Base-by-base conservation (phyloP, 202 grass and related monocot species). In the Schoenoplectus triqueter region DNA sequence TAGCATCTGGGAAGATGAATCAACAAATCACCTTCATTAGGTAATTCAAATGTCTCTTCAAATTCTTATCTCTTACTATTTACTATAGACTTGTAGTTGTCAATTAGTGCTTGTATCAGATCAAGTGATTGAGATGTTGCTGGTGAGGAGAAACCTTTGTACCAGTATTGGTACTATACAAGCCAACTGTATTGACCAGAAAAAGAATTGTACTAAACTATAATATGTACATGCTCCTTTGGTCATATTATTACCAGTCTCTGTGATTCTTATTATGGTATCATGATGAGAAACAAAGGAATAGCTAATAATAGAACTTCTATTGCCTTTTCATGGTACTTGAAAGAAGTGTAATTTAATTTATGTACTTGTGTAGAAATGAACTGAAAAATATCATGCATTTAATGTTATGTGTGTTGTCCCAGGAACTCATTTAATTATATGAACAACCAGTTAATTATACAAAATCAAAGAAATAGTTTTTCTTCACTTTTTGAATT, bases 1-100 rank as follows among this genome's bases (percentile, higher is more conserved):
- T 98, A 17, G 73, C 89, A 5, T 69, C 85, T 31, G 91, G 92
- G 77, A 98, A 98, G 89, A 87, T 92, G 59, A 98, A 98, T 40
- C 89, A 92, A 42, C 95, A 98, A 86, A 98, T 95, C 10, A 92
- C 92, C 1, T 98, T 98, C 22, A 90, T 98, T 46, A 67, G 89
- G 91, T 93, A 81, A 86, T 70, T 63, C 42, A 51, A 81, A 48
- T 67, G 1, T 66, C 31, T 11, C 2, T 10, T 1, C 73, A 66
- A 66, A 7, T 86, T 81, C 69, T 41, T 11, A 3, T 46, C 31
- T 4, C 65, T 45, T 49, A 75, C 15, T 9, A 10, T 84, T 82
- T 11, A 8, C 5, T 48, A 87, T 82, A 51, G 52, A 59, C 13
- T 19, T 10, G 18, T 70, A 15, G 2, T 14, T 56, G 13, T 66